These are phyloP conservation scores for Candida caryicola DNA, from an alignment of 805 yeast species.

Conservation along the genomic window DNA sequence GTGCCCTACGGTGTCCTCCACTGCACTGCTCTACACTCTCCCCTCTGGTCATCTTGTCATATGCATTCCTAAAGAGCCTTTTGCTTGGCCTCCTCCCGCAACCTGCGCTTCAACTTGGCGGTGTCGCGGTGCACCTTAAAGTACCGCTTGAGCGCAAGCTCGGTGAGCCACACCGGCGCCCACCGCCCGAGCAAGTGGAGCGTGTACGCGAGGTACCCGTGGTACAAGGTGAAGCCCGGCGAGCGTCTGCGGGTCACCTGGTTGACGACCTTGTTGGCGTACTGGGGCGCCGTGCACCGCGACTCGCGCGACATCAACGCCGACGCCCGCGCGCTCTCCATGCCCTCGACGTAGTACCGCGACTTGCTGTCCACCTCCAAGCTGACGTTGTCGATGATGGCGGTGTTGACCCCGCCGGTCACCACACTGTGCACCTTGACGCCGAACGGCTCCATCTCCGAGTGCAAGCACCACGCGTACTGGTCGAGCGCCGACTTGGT, in stretches of 20 bases:
- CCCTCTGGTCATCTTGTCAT: no score
- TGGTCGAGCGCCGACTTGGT: slow-evolving; percentile 40
- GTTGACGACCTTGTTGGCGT: slow-evolving; percentile 24
- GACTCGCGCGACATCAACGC: slow-evolving; percentile 22
- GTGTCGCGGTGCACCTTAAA: slow-evolving; percentile 26
- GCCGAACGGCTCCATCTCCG: slow-evolving; percentile 37
- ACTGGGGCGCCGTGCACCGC: slow-evolving; percentile 19
- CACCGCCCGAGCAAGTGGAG: slow-evolving; percentile 17
- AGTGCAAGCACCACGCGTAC: slow-evolving; percentile 30
- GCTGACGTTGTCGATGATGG: slow-evolving; percentile 20
- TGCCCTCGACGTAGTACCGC: slow-evolving; percentile 21
- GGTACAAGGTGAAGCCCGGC: slow-evolving; percentile 28
- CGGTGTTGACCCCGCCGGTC: slow-evolving; percentile 41
- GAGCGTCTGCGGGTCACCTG: slow-evolving; percentile 14
- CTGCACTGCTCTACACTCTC: no score
- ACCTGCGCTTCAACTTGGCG: not conserved
- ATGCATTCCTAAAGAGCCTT: no score
- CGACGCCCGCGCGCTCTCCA: slow-evolving; percentile 18
- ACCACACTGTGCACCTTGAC: slow-evolving; percentile 37
- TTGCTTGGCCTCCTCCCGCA: not conserved
- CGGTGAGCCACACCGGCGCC: slow-evolving; percentile 25
- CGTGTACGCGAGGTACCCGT: slow-evolving; percentile 22
- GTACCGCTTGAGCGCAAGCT: slow-evolving; percentile 17
- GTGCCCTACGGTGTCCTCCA: no score
- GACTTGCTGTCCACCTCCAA: slow-evolving; percentile 11